Base-by-base conservation (phyloP, 2,329 filamentous ascomycete species). In the Pseudogymnoascus sp. region DNA sequence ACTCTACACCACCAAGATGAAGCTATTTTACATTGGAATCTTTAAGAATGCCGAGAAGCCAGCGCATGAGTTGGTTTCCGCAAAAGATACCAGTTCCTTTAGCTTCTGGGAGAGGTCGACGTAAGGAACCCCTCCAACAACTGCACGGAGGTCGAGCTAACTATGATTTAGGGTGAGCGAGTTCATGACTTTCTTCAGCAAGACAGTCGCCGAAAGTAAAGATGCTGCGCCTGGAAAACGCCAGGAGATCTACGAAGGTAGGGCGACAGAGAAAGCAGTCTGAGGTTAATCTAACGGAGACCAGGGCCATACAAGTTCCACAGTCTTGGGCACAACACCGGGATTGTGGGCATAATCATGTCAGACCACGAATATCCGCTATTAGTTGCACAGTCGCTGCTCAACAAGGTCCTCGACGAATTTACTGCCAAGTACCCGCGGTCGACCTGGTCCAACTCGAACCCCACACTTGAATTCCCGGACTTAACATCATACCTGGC, bases 1-100 rank as follows among this genome's bases (percentile, higher is more conserved):
- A 2, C 9, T 59, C 34, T 62, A 63, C 63, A 67, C 69, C 72
- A 74, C 74, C 77, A 87, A 71, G 74, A 93, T 93, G 90, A 93
- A 93, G 85, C 80, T 95, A 76, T 83, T 89, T 77, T 95, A 95
- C 78, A 91, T 96, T 74, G 91, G 90, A 71, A 91, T 95, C 87
- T 67, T 95, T 74, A 89, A 88, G 77, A 95, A 95, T 78, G 87
- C 90, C 72, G 78, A 77, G 70, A 87, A 89, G 77, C 89, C 91
- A 59, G 85, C 89, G 60, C 79, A 90, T 70, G 90, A 96, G 79
- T 82, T 96, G 36, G 59, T 42, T 11, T 64, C 63, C 64, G 40
- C 60, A 14, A 34, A 65, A 59, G 49, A 56, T 56, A 25, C 49
- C 16, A 56, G 49, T 16, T 21, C 28, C 14, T 56, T 56, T 36